A percentile compares a stretch with the other conserved stretches of the same genome.
These are phyloP conservation scores for Tricholoma matsutake DNA, from an alignment of 768 basidiomycete genomes.

Conservation along the genomic window DNA sequence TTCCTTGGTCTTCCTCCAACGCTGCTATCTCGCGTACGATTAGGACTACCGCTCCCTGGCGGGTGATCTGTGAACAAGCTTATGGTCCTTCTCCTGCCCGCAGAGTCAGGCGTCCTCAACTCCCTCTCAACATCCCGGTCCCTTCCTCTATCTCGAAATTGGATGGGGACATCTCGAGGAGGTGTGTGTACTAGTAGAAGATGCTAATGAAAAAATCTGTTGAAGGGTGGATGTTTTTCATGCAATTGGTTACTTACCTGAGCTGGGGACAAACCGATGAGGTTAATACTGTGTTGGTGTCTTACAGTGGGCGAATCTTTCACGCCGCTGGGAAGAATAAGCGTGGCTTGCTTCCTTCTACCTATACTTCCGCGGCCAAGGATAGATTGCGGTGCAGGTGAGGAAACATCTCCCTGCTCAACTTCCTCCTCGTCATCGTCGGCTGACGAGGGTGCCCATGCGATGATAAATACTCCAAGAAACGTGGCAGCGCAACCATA, in stretches of 20 bases:
- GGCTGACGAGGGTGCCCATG: conserved; percentile 49
- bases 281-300: conserved; percentile 53
- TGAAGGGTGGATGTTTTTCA: neutral
- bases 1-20: conserved; percentile 20
- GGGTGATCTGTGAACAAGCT: conserved; percentile 31
- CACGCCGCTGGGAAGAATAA: conserved; percentile 46
- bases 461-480: conserved; percentile 84
- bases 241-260: conserved; percentile 42
- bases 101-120: conserved; percentile 25
- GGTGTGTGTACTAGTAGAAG: conserved; percentile 67
- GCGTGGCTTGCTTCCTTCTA: conserved; percentile 40
- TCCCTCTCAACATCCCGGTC: conserved; percentile 36
- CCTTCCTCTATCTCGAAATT: conserved; percentile 22
- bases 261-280: conserved; percentile 73
- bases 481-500: conserved; percentile 92
- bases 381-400: conserved; percentile 20
- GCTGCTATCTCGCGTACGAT: conserved; percentile 22
- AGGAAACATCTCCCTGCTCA: conserved; percentile 15
- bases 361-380: conserved; percentile 34
- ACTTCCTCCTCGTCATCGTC: conserved; percentile 30
- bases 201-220: conserved; percentile 36
- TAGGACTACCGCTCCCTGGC: conserved; percentile 2
- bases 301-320: conserved; percentile 45
- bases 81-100: conserved; percentile 35
- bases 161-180: conserved; percentile 43